Evolutionary conservation across 2,329 filamentous ascomycete species (phyloP).

Genomic region (Leptographium flavum): DNA sequence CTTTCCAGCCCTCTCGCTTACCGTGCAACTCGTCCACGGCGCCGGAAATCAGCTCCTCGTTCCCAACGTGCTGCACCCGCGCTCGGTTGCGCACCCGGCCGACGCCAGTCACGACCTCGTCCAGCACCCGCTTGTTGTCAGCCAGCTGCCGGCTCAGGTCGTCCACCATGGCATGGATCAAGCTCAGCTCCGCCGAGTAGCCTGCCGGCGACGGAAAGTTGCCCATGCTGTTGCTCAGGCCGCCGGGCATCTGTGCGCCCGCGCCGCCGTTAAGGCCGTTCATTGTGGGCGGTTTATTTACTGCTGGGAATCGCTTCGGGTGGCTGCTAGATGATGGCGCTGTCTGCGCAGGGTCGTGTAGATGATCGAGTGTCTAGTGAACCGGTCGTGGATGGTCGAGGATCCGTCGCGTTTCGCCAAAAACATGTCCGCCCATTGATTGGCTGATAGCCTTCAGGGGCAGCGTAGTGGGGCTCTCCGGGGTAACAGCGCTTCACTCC

Average conservation of each 20-base stretch:
- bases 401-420: background rate
- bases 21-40: slow-evolving; percentile 43
- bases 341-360: background rate
- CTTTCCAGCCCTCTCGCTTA: slow-evolving; percentile 17
- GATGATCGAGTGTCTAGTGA: background rate
- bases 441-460: background rate
- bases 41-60: slow-evolving; percentile 42
- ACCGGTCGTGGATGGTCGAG: background rate
- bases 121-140: slow-evolving; percentile 45
- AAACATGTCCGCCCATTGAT: background rate
- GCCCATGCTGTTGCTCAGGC: slow-evolving; percentile 22
- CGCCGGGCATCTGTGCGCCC: slow-evolving; percentile 13
- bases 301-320: background rate
- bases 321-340: background rate
- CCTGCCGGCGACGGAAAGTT: slow-evolving; percentile 48
- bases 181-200: slow-evolving; percentile 53
- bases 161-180: slow-evolving; percentile 55
- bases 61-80: slow-evolving; percentile 33
- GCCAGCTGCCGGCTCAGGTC: slow-evolving; percentile 49
- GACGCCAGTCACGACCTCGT: slow-evolving; percentile 48
- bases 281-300: slow-evolving; percentile 1
- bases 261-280: slow-evolving; percentile 7
- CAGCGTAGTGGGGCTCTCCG: background rate
- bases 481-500: too few relatives aligned
- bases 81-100: slow-evolving; percentile 46